Evolutionary conservation across 257 asterid species (phyloP).

Genomic region (Nicotiana tabacum): DNA sequence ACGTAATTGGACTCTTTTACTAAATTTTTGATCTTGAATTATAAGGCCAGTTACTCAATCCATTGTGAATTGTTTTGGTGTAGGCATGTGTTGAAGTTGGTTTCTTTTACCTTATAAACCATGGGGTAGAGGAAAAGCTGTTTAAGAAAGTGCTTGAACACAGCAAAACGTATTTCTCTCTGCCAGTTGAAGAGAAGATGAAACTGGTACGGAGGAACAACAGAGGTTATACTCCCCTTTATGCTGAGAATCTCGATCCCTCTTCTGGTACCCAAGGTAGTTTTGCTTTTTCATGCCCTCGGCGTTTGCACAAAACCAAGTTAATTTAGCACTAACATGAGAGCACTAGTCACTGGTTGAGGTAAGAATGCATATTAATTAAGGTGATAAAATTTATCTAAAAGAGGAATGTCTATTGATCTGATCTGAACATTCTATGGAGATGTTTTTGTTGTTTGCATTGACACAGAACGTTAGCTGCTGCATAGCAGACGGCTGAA

Average conservation of each 20-base stretch:
- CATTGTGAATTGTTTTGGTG: not conserved
- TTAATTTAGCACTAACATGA: not conserved
- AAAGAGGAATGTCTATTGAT: not conserved
- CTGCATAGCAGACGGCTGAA: not conserved
- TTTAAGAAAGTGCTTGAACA: conserved; percentile 34
- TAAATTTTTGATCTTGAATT: not conserved
- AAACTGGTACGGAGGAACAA: conserved; percentile 30
- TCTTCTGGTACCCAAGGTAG: conserved; percentile 37
- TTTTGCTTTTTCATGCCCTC: not conserved
- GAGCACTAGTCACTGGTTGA: not conserved
- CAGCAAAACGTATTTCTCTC: conserved; percentile 34
- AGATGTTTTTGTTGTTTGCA: not conserved
- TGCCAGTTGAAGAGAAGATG: conserved; percentile 41
- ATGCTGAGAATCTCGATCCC: conserved; percentile 47
- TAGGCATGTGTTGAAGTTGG: conserved; percentile 53
- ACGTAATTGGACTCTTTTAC: not conserved
- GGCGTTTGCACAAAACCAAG: not conserved
- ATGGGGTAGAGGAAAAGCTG: conserved; percentile 43
- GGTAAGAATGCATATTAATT: not conserved
- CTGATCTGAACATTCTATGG: not conserved
- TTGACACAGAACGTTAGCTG: not conserved
- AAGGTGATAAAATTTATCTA: not conserved
- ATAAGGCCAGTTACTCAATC: no score
- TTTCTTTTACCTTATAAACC: conserved; percentile 58
- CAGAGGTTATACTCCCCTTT: conserved; percentile 52